These are phyloP conservation scores for Jatropha podagrica DNA, from an alignment of 441 rosid genomes.

Conservation along the genomic window DNA sequence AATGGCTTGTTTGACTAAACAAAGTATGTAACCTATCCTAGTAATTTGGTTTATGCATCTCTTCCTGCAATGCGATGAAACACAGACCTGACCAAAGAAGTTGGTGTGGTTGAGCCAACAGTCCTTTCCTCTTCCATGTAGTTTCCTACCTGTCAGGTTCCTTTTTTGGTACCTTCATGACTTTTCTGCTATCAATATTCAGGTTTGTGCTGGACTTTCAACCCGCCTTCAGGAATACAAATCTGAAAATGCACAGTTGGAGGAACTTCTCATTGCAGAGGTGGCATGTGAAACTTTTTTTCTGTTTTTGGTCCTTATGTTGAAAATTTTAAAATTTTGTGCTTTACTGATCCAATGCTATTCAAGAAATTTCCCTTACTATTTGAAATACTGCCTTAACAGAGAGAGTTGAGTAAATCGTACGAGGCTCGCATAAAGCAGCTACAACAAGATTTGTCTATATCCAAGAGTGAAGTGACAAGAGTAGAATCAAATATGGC, in stretches of 20 bases:
- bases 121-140: background rate
- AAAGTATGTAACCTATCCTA: background rate
- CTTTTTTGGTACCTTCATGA: slow-evolving; percentile 10
- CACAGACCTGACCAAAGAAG: slow-evolving; percentile 8
- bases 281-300: slow-evolving; percentile 36
- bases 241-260: slow-evolving; percentile 96
- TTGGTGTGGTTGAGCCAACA: background rate
- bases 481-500: slow-evolving; percentile 80
- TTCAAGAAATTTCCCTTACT: slow-evolving; percentile 25
- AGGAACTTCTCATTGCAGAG: slow-evolving; percentile 97
- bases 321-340: slow-evolving; percentile 13
- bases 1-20: background rate
- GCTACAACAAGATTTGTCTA: slow-evolving; percentile 78
- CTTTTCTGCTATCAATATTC: slow-evolving; percentile 19
- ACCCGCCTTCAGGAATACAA: slow-evolving; percentile 97
- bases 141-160: background rate
- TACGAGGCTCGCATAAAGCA: slow-evolving; percentile 81
- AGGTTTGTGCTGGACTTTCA: slow-evolving; percentile 97
- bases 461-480: slow-evolving; percentile 69
- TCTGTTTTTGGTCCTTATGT: slow-evolving; percentile 19
- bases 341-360: slow-evolving; percentile 15
- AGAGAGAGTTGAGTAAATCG: slow-evolving; percentile 96
- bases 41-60: slow-evolving; percentile 8
- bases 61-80: slow-evolving; percentile 2
- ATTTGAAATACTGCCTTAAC: slow-evolving; percentile 34